Conservation (phyloP, 805 yeast genomes). For the Lachancea sp. region DNA sequence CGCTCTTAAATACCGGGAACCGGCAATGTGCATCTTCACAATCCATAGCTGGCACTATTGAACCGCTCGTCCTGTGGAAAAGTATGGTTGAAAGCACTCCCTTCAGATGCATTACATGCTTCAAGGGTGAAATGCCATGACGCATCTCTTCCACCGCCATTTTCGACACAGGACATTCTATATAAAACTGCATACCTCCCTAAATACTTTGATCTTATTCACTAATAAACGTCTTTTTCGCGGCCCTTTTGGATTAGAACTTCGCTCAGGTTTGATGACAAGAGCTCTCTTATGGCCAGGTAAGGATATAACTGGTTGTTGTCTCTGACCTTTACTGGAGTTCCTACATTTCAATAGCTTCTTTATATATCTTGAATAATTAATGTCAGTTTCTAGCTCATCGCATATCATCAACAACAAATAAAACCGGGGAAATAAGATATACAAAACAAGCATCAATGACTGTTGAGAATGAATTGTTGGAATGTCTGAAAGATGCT, state of each 20-base stretch:
- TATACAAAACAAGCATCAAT: neutral
- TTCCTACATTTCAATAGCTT: neutral
- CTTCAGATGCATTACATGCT: conserved; percentile 1
- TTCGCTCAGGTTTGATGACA: no score
- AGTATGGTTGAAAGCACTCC: neutral
- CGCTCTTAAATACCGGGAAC: neutral
- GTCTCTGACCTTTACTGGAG: no score
- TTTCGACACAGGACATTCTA: conserved; percentile 2
- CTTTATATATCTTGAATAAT: neutral
- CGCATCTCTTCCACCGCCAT: conserved; percentile 1
- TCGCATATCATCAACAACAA: neutral
- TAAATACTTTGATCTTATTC: neutral
- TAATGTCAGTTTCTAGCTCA: neutral
- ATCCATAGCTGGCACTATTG: neutral
- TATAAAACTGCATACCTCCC: conserved; percentile 1
- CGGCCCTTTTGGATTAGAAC: no score
- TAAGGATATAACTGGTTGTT: no score
- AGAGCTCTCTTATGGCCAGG: no score
- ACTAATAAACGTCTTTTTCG: no score
- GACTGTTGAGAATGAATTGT: neutral
- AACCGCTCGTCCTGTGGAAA: neutral
- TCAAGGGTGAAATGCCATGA: conserved; percentile 1
- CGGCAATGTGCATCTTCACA: neutral
- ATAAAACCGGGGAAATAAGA: neutral
- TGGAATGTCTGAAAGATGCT: neutral